Percentiles rank a stretch among this genome's conserved stretches.
phyloP scores from a whole-genome alignment of 2,329 filamentous ascomycete genomes.

The Aspergillus neotritici region DNA sequence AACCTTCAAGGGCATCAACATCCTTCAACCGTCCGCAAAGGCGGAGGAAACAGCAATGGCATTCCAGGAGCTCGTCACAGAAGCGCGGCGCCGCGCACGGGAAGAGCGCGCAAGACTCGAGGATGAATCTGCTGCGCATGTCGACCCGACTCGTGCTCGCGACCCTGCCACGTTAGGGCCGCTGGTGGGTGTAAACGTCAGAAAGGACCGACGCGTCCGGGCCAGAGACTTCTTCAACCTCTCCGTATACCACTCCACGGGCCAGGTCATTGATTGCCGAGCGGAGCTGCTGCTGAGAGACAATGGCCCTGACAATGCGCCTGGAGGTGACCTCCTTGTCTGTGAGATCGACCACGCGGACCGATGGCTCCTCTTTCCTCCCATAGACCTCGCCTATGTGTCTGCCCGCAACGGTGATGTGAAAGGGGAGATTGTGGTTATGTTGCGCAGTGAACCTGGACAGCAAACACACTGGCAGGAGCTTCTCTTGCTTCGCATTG shows the following conservation, averaged over 20 bases:
- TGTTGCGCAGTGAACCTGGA: constrained; percentile 69
- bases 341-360: constrained; percentile 77
- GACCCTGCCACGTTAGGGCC: constrained; percentile 72
- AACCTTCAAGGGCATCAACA: constrained; percentile 61
- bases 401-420: constrained; percentile 73
- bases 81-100: constrained; percentile 67
- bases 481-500: constrained; percentile 68
- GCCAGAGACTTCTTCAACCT: constrained; percentile 88
- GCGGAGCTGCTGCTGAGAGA: constrained; percentile 84
- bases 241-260: constrained; percentile 78
- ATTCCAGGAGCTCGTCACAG: constrained; percentile 69
- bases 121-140: constrained; percentile 79
- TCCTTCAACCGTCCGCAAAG: constrained; percentile 42
- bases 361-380: constrained; percentile 86
- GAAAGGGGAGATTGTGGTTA: constrained; percentile 71
- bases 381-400: constrained; percentile 64
- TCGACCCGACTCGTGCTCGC: constrained; percentile 73
- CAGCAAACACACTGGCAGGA: constrained; percentile 71
- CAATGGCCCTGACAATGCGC: constrained; percentile 60
- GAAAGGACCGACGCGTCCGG: constrained; percentile 73
- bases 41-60: constrained; percentile 54
- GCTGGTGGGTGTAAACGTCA: constrained; percentile 64
- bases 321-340: constrained; percentile 79
- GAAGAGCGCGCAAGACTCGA: constrained; percentile 68
- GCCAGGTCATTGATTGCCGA: constrained; percentile 82